Percentiles rank a stretch among this genome's conserved stretches.
phyloP scores from a whole-genome alignment of 257 asterid genomes.

The Haberlea rhodopensis region DNA sequence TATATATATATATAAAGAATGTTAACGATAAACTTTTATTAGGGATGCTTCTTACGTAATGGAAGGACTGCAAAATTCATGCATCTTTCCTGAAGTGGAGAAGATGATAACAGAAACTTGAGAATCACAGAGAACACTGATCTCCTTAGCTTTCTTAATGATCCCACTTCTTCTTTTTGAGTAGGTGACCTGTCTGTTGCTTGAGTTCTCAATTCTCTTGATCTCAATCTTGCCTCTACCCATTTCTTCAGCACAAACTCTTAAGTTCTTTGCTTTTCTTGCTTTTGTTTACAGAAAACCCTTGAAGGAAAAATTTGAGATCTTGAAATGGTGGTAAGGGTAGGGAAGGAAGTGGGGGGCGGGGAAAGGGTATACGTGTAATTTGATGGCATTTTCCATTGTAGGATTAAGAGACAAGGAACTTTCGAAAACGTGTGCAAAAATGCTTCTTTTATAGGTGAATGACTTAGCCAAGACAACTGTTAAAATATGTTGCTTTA shows the following conservation, averaged over 20 bases:
- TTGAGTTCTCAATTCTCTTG: conserved; percentile 63
- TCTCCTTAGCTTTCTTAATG: conserved; percentile 71
- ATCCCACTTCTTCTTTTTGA: conserved; percentile 73
- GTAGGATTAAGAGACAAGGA: conserved; percentile 45
- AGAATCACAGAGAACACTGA: conserved; percentile 69
- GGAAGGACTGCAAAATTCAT: conserved; percentile 61
- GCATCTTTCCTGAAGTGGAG: conserved; percentile 69
- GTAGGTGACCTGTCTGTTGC: conserved; percentile 66
- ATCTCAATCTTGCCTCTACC: conserved; percentile 63
- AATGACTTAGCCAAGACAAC: conserved; percentile 42
- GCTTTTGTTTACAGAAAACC: conserved; percentile 7
- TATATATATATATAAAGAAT: not conserved
- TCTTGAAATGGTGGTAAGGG: conserved; percentile 16
- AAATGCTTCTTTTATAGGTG: conserved; percentile 37
- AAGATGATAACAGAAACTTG: conserved; percentile 67
- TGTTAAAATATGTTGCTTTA: conserved; percentile 23
- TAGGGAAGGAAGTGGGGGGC: not conserved
- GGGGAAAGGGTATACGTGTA: not conserved
- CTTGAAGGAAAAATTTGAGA: not conserved
- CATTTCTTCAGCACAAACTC: conserved; percentile 25
- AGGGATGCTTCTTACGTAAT: conserved; percentile 55
- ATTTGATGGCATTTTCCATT: conserved; percentile 40
- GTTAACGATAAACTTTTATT: not conserved
- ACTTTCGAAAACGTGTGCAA: conserved; percentile 47
- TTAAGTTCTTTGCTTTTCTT: not conserved